Evolutionary conservation across 441 rosid species (phyloP).

Genomic region (Erysimum pusillum): DNA sequence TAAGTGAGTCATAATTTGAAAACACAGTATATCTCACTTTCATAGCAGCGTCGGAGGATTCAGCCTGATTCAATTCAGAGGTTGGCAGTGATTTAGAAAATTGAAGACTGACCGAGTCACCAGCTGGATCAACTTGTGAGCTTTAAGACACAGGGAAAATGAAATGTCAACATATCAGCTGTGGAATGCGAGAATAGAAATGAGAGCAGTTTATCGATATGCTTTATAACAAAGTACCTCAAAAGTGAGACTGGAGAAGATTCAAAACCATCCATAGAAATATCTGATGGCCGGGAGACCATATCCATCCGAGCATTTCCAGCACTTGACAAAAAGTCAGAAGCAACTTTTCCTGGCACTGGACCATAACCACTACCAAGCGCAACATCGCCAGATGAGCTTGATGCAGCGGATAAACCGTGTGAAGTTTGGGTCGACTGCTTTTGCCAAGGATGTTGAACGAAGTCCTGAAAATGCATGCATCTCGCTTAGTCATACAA

Average conservation of each 20-base stretch:
- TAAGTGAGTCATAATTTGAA: conserved; percentile 30
- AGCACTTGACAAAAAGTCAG: conserved; percentile 58
- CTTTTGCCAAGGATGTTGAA: conserved; percentile 97
- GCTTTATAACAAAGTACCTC: conserved; percentile 57
- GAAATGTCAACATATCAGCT: conserved; percentile 32
- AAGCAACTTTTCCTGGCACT: conserved; percentile 60
- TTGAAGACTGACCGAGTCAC: conserved; percentile 52
- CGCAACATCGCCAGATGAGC: conserved; percentile 65
- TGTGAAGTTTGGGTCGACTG: conserved; percentile 83
- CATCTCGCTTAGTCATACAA: conserved; percentile 31
- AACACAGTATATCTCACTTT: conserved; percentile 57
- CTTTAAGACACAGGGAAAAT: conserved; percentile 59
- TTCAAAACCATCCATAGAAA: conserved; percentile 70
- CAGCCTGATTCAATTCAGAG: conserved; percentile 64
- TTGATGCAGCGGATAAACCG: conserved; percentile 61
- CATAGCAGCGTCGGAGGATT: conserved; percentile 58
- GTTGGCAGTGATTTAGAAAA: conserved; percentile 60
- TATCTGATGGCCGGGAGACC: conserved; percentile 69
- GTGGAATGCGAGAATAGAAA: neutral
- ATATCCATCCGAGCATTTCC: conserved; percentile 66
- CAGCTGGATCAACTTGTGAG: conserved; percentile 62
- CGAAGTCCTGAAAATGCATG: conserved; percentile 77
- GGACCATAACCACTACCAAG: conserved; percentile 64
- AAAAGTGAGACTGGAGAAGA: conserved; percentile 62
- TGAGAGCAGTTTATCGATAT: neutral